phyloP scores from a whole-genome alignment of 1,284 basidiomycete genomes.

The Pyrrhoderma lamaoense region DNA sequence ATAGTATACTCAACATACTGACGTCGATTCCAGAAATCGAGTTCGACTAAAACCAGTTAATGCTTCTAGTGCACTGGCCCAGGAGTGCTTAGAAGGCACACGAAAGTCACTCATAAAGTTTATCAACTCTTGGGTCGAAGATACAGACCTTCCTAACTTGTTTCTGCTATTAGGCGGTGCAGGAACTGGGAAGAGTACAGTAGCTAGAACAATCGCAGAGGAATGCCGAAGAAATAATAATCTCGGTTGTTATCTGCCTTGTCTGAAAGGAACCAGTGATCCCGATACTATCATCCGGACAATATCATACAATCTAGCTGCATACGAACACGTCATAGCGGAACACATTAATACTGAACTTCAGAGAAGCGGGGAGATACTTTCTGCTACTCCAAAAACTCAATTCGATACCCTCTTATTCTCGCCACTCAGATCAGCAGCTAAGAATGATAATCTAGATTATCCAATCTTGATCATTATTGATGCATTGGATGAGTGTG shows the following conservation, averaged over 20 bases:
- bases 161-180: slow-evolving; percentile 1
- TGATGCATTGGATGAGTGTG: slow-evolving; percentile 7
- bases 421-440: not conserved
- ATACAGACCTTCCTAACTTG: not conserved
- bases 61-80: too few species aligned
- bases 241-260: not conserved
- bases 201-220: not conserved
- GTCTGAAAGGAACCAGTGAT: not conserved
- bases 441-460: not conserved
- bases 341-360: not conserved
- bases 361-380: not conserved
- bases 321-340: not conserved
- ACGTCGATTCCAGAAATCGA: too few species aligned
- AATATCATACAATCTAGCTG: not conserved
- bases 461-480: not conserved
- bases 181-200: slow-evolving; percentile 5
- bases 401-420: slow-evolving; percentile 1
- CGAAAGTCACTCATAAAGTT: too few species aligned
- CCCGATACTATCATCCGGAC: not conserved
- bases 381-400: not conserved
- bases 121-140: too few species aligned
- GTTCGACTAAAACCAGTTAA: too few species aligned
- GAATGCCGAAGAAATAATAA: not conserved
- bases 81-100: too few species aligned
- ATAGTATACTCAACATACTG: too few species aligned